Evolutionary conservation across 148 eudicot genomes (phyloP), one percentile per base, ranked within the genome.

Genomic region (Chenopodium suecicum): DNA sequence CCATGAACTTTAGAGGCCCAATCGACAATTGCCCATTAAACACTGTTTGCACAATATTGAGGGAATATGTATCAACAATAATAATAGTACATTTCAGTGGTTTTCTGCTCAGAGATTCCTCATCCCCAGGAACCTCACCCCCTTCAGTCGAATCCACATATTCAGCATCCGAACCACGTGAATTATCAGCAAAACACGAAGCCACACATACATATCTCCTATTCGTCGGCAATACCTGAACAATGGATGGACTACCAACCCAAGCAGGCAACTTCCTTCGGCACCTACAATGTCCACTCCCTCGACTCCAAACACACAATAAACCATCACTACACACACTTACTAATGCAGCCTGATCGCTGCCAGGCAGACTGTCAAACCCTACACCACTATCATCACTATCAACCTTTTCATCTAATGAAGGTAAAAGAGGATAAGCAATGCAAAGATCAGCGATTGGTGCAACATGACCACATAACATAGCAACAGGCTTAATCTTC

Each of bases 311-410:
- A 73, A 97, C 87, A 72, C 97, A 97, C 85, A 97, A 85, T 58
- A 94, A 95, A 79, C 99, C 98, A 88, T 94, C 98, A 77, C 89
- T 85, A 83, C 98, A 91, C n/a, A 86, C 99, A 88, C 98, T 94
- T 66, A 94, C 77, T 88, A 97, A 85, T 16, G 95, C 93, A 89
- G 90, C 90, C 84, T 76, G 82, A 63, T 89, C 78, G 78, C 82
- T 58, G 75, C 82, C 64, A 23, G 87, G 79, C 75, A 87, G 85
- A 76, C 83, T 82, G 81, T 81, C 73, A n/a, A 52, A 47, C 29
- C 60, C 85, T 63, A 73, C 69, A 86, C 88, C 86, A 85, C 78
- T 5, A 41, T 41, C 86, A 29, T 37, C n/a, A 41, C 88, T 76
- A 69, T 83, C 84, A 52, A 77, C 70, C 73, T 83, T 88, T 75